Conservation (phyloP, 305 asterid genomes). For the Fraxinus floribunda region DNA sequence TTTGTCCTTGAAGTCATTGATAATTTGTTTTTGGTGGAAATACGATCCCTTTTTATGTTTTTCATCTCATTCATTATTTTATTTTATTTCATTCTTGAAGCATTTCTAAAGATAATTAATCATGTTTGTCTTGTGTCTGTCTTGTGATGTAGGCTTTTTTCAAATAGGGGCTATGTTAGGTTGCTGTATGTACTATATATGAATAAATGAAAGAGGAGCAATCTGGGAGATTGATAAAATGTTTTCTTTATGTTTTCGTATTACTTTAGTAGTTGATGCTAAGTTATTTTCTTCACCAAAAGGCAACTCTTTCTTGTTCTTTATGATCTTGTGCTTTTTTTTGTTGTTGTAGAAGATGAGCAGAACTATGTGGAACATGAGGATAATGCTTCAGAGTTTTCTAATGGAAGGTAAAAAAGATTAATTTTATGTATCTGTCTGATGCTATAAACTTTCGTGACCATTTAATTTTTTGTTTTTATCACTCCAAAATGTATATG, state of each 20-base stretch:
- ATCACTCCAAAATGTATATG: background rate
- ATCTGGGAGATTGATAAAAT: background rate
- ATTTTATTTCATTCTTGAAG: background rate
- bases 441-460: background rate
- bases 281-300: background rate
- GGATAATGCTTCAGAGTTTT: slow-evolving; percentile 22
- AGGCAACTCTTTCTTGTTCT: background rate
- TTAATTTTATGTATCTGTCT: slow-evolving; percentile 39
- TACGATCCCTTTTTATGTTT: background rate
- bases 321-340: slow-evolving; percentile 18
- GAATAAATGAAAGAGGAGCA: background rate
- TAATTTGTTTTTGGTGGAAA: background rate
- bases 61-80: no score
- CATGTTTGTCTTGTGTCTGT: background rate
- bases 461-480: background rate
- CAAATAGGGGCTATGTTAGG: background rate
- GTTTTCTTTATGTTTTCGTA: background rate
- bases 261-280: background rate
- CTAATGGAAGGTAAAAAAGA: slow-evolving; percentile 68
- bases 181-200: background rate
- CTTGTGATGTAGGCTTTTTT: no score
- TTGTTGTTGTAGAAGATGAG: slow-evolving; percentile 56
- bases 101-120: background rate
- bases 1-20: background rate
- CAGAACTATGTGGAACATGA: slow-evolving; percentile 32